phyloP scores from a whole-genome alignment of 441 rosid genomes.

The Dalechampia spathulata region DNA sequence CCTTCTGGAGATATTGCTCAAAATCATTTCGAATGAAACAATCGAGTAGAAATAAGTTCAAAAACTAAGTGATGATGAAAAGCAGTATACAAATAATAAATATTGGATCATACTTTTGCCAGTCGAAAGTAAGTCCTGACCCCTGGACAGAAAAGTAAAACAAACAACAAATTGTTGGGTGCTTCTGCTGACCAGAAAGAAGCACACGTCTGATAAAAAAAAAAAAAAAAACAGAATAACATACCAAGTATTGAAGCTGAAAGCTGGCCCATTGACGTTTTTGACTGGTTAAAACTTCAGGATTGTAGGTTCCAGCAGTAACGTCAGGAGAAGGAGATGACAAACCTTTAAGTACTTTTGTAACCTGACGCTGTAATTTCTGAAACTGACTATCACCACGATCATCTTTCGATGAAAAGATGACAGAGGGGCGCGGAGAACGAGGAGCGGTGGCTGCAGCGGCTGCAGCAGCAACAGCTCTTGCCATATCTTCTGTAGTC shows the following conservation, averaged over 20 bases:
- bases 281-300: constrained; percentile 91
- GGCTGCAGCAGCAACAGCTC: constrained; percentile 69
- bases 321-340: constrained; percentile 58
- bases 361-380: constrained; percentile 61
- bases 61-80: too few relatives aligned
- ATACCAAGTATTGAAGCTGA: constrained; percentile 85
- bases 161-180: constrained; percentile 5
- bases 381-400: constrained; percentile 54
- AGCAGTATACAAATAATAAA: too few relatives aligned
- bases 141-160: background rate
- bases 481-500: constrained; percentile 76
- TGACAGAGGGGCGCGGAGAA: constrained; percentile 78
- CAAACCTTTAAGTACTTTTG: constrained; percentile 63
- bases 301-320: constrained; percentile 57
- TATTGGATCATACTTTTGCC: too few relatives aligned
- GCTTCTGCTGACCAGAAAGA: too few relatives aligned
- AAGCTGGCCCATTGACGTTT: constrained; percentile 93
- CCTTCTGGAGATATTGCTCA: too few relatives aligned
- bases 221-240: too few relatives aligned
- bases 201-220: too few relatives aligned
- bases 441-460: constrained; percentile 57
- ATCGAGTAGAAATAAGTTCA: too few relatives aligned
- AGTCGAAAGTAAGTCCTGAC: too few relatives aligned
- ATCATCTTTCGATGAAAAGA: constrained; percentile 65
- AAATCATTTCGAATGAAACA: too few relatives aligned